Evolutionary conservation across 2,329 filamentous ascomycete species (phyloP).

Genomic region (Didymella keratinophila): DNA sequence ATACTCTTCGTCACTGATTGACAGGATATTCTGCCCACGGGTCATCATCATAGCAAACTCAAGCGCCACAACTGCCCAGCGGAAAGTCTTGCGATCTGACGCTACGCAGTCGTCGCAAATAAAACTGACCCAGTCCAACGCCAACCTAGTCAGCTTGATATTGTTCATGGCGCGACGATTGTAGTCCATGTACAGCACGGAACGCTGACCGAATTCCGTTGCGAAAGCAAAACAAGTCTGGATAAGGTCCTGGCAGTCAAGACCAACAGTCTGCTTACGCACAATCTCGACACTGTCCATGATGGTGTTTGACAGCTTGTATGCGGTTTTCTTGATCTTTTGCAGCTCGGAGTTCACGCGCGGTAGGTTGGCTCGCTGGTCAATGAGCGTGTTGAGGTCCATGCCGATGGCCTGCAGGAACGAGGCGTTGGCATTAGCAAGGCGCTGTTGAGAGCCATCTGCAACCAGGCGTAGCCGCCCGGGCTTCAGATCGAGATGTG

Average conservation of each 20-base stretch:
- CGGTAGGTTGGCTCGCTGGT: conserved; percentile 90
- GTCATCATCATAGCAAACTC: conserved; percentile 99
- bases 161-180: conserved; percentile 98
- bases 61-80: conserved; percentile 93
- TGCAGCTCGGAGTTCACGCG: conserved; percentile 90
- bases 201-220: conserved; percentile 97
- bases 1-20: conserved; percentile 88
- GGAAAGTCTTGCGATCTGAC: conserved; percentile 93
- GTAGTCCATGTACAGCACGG: conserved; percentile 92
- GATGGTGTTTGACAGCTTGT: conserved; percentile 95
- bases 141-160: conserved; percentile 89
- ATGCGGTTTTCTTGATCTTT: conserved; percentile 94
- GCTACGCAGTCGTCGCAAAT: conserved; percentile 97
- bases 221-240: conserved; percentile 98
- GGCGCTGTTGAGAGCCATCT: conserved; percentile 79
- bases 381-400: conserved; percentile 86
- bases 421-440: conserved; percentile 78
- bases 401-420: conserved; percentile 82
- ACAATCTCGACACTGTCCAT: conserved; percentile 99
- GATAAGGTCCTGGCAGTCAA: conserved; percentile 93
- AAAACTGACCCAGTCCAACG: conserved; percentile 96
- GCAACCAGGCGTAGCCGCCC: conserved; percentile 89
- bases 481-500: conserved; percentile 83
- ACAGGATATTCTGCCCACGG: conserved; percentile 89
- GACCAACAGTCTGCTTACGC: conserved; percentile 79